These are phyloP conservation scores for Dothidotthia symphoricarpi DNA, from an alignment of 2,329 filamentous ascomycete genomes.

Conservation along the genomic window DNA sequence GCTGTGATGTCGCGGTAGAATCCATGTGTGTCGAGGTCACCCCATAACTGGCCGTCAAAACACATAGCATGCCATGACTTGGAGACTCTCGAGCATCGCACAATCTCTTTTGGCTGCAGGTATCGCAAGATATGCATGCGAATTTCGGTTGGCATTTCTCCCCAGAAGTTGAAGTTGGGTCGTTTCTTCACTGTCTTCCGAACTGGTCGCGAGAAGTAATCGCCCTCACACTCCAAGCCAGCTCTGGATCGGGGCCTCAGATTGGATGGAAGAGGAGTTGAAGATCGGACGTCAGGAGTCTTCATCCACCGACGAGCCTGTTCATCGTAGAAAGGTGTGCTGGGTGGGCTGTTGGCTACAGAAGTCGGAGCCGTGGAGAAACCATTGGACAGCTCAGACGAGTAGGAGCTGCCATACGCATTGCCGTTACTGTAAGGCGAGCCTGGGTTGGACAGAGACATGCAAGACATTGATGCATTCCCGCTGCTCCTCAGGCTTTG, in stretches of 20 bases:
- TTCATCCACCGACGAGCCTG: constrained; percentile 57
- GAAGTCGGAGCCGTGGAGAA: constrained; percentile 58
- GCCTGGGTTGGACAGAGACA: constrained; percentile 56
- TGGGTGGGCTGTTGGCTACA: constrained; percentile 48
- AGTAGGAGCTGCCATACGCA: constrained; percentile 55
- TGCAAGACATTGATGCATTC: constrained; percentile 65
- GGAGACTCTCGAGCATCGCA: constrained; percentile 73
- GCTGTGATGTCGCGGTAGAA: constrained; percentile 88
- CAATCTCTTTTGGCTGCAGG: constrained; percentile 75
- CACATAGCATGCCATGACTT: constrained; percentile 78
- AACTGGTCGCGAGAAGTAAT: constrained; percentile 49
- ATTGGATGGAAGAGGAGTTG: constrained; percentile 64
- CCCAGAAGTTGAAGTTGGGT: constrained; percentile 69
- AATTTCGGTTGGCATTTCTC: constrained; percentile 76
- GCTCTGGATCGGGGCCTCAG: constrained; percentile 52
- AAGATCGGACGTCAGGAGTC: constrained; percentile 53
- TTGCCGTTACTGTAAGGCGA: constrained; percentile 53
- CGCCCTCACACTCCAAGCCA: constrained; percentile 41
- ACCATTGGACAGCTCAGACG: constrained; percentile 57
- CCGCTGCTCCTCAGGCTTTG: constrained; percentile 63
- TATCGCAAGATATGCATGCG: constrained; percentile 74
- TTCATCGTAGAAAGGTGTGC: constrained; percentile 52
- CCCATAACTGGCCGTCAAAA: constrained; percentile 95
- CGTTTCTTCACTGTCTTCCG: constrained; percentile 38
- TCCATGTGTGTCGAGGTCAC: constrained; percentile 73